phyloP scores from a whole-genome alignment of 352 stramenopile species.

The Blastocystis sp. region DNA sequence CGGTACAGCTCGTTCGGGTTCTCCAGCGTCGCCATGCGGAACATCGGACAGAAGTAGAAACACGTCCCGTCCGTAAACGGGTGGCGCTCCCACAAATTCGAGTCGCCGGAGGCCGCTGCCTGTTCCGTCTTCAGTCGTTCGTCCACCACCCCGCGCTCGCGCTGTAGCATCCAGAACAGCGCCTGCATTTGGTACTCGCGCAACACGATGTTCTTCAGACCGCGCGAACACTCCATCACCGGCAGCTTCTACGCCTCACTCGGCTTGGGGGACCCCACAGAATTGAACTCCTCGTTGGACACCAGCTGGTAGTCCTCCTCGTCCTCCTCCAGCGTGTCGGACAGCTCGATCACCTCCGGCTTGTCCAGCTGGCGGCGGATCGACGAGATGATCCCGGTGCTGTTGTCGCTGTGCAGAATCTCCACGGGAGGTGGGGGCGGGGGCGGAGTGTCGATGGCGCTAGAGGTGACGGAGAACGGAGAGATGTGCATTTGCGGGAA shows the following conservation, averaged over 20 bases:
- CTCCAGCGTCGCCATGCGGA: conserved; percentile 23
- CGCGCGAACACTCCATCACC: neutral
- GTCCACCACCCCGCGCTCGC: conserved; percentile 77
- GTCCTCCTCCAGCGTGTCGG: neutral
- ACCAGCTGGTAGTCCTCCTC: neutral
- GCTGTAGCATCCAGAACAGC: conserved; percentile 85
- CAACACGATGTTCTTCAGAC: conserved; percentile 80
- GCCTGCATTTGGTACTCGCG: conserved; percentile 84
- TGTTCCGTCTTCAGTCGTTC: conserved; percentile 40
- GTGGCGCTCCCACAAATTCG: conserved; percentile 61
- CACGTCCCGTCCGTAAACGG: conserved; percentile 7
- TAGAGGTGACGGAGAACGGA: neutral
- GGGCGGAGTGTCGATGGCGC: neutral
- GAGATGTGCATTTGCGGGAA: conserved; percentile 27
- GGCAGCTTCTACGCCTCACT: conserved; percentile 6
- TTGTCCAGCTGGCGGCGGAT: conserved; percentile 6
- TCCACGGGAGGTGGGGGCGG: neutral
- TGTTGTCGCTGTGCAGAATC: conserved; percentile 44
- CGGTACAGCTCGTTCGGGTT: conserved; percentile 78
- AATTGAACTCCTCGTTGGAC: conserved; percentile 38
- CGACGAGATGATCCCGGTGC: conserved; percentile 24
- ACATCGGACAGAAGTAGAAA: conserved; percentile 69
- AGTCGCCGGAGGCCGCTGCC: conserved; percentile 16
- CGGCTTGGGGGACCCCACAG: neutral
- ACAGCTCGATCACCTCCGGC: neutral